Base-by-base conservation (phyloP, 164 flowering plant genomes). In the Sedum album region DNA sequence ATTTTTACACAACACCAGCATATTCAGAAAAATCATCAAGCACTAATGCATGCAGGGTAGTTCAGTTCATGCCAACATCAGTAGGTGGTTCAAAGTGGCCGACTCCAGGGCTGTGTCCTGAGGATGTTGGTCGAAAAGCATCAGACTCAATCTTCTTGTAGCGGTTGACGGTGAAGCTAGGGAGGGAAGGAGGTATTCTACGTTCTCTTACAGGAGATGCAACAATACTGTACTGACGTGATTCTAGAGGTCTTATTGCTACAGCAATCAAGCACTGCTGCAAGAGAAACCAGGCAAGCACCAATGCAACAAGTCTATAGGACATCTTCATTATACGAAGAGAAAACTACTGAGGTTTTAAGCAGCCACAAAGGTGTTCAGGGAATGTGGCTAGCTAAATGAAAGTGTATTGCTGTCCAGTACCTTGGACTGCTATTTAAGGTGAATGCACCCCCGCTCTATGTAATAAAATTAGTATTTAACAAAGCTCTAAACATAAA, bases 391-490 rank as follows among this genome's bases (percentile, higher is more conserved):
- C 30, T 8, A n/a, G 55, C 4, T 42, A 42, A 60, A 8, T 23
- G 30, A 55, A 55, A n/a, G 31, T 10, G 60, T 23, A 23, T 23
- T 7, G 14, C 15, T 25, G 60, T 14, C 60, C 31, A 55, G 31
- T 55, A 55, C 60, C 20, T 28, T 57, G 62, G 74, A 26, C 64
- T 21, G 73, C 15, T 68, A 75, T 75, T 75, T 68, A 75, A 67
- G 65, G 57, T 49, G 61, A 20, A n/a, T n/a, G 14, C 25, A 14
- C 28, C 6, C 71, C 69, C 68, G 68, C 71, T 53, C 17, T 31
- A 57, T 26, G 33, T 9, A 10, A 7, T 21, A 21, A 23, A 23
- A 23, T 21, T 13, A n/a, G n/a, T n/a, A n/a, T n/a, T n/a, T n/a
- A n/a, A n/a, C n/a, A n/a, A 39, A 39, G 42, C 42, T 14, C 1